Conservation (phyloP, 2,329 filamentous ascomycete genomes). For the Dendryphion nanum region DNA sequence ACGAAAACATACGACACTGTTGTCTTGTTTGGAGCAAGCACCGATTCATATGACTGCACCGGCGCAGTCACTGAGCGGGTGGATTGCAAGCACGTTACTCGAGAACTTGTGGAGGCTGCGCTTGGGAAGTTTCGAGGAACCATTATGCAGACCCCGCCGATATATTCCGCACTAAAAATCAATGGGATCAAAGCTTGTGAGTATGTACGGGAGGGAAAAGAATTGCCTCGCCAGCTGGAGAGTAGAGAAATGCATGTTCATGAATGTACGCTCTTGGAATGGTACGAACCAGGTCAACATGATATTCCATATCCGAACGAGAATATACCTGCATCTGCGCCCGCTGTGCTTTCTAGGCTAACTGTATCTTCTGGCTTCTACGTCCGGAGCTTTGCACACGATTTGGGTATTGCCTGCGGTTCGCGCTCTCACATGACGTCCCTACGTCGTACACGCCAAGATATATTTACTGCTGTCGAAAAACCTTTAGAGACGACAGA, state of each 20-base stretch:
- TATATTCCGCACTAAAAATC: conserved; percentile 32
- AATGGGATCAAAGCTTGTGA: conserved; percentile 30
- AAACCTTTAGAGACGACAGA: conserved; percentile 1
- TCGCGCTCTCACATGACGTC: conserved; percentile 23
- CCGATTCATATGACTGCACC: conserved; percentile 28
- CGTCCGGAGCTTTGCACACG: conserved; percentile 32
- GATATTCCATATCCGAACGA: conserved; percentile 11
- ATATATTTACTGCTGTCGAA: conserved; percentile 14
- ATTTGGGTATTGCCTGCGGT: conserved; percentile 25
- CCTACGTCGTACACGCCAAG: conserved; percentile 24
- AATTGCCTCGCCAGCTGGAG: conserved; percentile 23
- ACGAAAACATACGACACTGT: conserved; percentile 30
- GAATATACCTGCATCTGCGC: conserved; percentile 7
- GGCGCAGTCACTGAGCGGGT: conserved; percentile 15
- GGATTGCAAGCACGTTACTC: conserved; percentile 15
- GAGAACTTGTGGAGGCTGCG: conserved; percentile 15
- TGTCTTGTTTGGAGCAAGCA: conserved; percentile 27
- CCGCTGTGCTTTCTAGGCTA: conserved; percentile 20
- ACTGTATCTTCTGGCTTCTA: conserved; percentile 32
- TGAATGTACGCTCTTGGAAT: conserved; percentile 26
- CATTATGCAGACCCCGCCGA: conserved; percentile 23
- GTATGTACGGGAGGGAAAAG: conserved; percentile 22
- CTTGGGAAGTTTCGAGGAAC: conserved; percentile 19
- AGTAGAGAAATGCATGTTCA: conserved; percentile 26
- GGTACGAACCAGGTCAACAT: conserved; percentile 19